Conservation (phyloP, 257 asterid species). For the Penstemon barbatus region DNA sequence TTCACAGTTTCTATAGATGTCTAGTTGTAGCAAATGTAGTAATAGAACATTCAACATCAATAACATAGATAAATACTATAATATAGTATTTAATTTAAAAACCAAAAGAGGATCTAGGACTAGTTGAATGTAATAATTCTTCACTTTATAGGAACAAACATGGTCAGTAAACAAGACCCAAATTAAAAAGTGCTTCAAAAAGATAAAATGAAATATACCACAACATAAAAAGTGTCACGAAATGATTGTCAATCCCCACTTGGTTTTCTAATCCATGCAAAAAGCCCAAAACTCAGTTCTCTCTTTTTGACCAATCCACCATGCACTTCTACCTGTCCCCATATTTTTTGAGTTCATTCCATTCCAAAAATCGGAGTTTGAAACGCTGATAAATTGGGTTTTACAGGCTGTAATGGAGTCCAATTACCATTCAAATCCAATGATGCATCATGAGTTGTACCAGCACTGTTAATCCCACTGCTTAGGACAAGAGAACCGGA, state of each 20-base stretch:
- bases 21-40: no score
- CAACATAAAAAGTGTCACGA: conserved; percentile 20
- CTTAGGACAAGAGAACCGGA: conserved; percentile 6
- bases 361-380: conserved; percentile 54
- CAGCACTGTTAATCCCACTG: conserved; percentile 19
- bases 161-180: not conserved
- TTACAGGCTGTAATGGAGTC: conserved; percentile 45
- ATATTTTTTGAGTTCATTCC: conserved; percentile 35
- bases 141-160: not conserved
- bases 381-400: conserved; percentile 37
- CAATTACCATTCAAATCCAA: conserved; percentile 36
- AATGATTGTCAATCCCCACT: conserved; percentile 48
- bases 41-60: no score
- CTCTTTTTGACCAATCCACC: conserved; percentile 67
- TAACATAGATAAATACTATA: no score
- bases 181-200: not conserved
- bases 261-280: conserved; percentile 37
- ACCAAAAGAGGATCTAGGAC: no score
- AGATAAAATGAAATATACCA: conserved; percentile 1
- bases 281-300: conserved; percentile 19
- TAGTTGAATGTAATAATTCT: no score
- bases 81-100: no score
- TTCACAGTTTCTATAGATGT: no score
- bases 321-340: not conserved
- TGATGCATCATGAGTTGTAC: conserved; percentile 31